Conservation (phyloP, 805 yeast genomes). For the Saccharomycopsis lassenensis region DNA sequence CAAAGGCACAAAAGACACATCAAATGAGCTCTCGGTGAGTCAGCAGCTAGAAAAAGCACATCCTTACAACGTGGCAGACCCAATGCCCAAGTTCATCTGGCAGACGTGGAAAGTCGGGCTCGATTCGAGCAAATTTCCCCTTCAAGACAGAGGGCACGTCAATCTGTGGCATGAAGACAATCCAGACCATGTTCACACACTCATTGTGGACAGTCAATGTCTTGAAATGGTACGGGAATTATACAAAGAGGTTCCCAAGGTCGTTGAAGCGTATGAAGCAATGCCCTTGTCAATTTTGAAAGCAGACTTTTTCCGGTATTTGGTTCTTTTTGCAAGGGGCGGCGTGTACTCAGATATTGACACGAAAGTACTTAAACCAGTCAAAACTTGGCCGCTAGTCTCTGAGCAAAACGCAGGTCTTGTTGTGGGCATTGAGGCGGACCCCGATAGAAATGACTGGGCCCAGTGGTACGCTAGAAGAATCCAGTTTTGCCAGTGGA, state of each 20-base stretch:
- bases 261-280: constrained; percentile 57
- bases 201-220: constrained; percentile 60
- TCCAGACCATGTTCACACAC: constrained; percentile 55
- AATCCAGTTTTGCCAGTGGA: constrained; percentile 96
- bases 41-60: too few species aligned
- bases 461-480: constrained; percentile 83
- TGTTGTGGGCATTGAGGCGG: constrained; percentile 89
- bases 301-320: constrained; percentile 88
- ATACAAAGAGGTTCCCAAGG: constrained; percentile 63
- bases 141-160: constrained; percentile 35
- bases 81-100: constrained; percentile 83
- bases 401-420: constrained; percentile 45
- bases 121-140: constrained; percentile 37
- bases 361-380: constrained; percentile 62
- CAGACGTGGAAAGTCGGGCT: constrained; percentile 80
- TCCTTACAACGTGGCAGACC: too few species aligned
- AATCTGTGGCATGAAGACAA: constrained; percentile 55
- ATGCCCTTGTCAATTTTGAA: constrained; percentile 74
- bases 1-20: too few species aligned
- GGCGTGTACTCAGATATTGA: constrained; percentile 92
- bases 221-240: constrained; percentile 42
- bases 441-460: constrained; percentile 95
- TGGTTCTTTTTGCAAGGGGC: constrained; percentile 79
- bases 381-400: constrained; percentile 55
- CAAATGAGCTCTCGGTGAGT: too few species aligned